Evolutionary conservation across 352 stramenopile species (phyloP), one percentile per base, ranked within the genome.

Genomic region (Globisporangium canariense): DNA sequence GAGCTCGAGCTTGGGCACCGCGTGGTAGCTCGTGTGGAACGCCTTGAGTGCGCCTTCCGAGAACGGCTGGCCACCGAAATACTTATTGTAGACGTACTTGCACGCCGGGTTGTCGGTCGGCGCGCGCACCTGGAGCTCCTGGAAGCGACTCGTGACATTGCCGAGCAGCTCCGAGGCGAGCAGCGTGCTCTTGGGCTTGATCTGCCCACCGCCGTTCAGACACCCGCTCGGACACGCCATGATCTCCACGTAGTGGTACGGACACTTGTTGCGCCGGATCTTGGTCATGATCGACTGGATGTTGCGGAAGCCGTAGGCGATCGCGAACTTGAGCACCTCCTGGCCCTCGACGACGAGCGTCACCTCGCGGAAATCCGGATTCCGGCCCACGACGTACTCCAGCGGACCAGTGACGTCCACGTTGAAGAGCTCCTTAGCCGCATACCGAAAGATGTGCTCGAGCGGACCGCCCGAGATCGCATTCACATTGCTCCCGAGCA

Each of bases 221-320:
- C 97, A 99, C 7, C 97, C 97, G 56, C 90, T 96, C n/a, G 97
- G 97, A 67, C 97, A 99, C 52, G 97, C 97, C 97, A 99, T 99
- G 65, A 98, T 94, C 80, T 99, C 97, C 11, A 99, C 91, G 76
- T 98, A 99, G 76, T 99, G 84, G 75, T 97, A 98, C 45, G 84
- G 81, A 54, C 90, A 97, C 67, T 86, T 88, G 64, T 89, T 93
- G 22, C 88, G 79, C n/a, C 91, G 89, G 67, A 97, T 90, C 74
- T 97, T 91, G 65, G 91, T 95, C 68, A 98, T 90, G 66, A 98
- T 90, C 25, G 86, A 83, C 82, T 99, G 96, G 47, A 99, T 98
- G 63, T 98, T 99, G 69, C 97, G 95, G 77, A 99, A 98, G 13
- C 96, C 97, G 71, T 99, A 98, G 13, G 94, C 94, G 52, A 97